A percentile compares a stretch with the other conserved stretches of the same genome.
Evolutionary conservation across 108 stramenopile genomes (phyloP).

Genomic region (Schizochytrium sp.): DNA sequence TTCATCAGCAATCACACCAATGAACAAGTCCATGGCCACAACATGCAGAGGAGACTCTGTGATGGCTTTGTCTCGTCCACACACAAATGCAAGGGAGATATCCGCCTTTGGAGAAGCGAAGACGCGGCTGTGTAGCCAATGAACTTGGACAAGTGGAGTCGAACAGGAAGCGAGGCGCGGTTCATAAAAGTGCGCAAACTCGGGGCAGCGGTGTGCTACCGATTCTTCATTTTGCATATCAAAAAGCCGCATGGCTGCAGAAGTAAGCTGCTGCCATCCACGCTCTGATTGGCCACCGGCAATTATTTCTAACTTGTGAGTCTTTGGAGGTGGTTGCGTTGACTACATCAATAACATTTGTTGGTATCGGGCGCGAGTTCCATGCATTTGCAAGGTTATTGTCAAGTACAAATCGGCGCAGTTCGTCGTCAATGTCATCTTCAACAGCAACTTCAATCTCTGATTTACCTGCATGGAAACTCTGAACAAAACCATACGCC

Average conservation of each 20-base stretch:
- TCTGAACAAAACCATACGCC: slow-evolving; percentile 53
- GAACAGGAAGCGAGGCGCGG: slow-evolving; percentile 19
- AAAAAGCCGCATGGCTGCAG: slow-evolving; percentile 23
- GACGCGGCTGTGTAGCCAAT: slow-evolving; percentile 21
- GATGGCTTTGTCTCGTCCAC: background rate
- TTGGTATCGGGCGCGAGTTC: background rate
- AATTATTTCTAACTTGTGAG: background rate
- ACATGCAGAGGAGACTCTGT: background rate
- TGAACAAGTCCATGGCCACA: slow-evolving; percentile 17
- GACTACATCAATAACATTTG: background rate
- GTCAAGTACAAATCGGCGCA: slow-evolving; percentile 10
- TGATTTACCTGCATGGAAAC: background rate
- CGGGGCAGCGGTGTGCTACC: background rate
- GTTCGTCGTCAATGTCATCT: slow-evolving; percentile 50
- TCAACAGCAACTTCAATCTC: slow-evolving; percentile 25
- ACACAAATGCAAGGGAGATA: background rate
- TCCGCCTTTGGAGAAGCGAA: slow-evolving; percentile 29
- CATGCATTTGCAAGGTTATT: background rate
- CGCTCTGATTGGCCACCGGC: slow-evolving; percentile 21
- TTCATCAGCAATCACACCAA: background rate
- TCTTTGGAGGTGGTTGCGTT: background rate
- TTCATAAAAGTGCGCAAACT: slow-evolving; percentile 11
- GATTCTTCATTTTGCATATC: slow-evolving; percentile 10
- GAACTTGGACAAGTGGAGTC: background rate
- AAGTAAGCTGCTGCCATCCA: slow-evolving; percentile 42